Evolutionary conservation across 345 rosid genomes (phyloP).

Genomic region (Populus euphratica): DNA sequence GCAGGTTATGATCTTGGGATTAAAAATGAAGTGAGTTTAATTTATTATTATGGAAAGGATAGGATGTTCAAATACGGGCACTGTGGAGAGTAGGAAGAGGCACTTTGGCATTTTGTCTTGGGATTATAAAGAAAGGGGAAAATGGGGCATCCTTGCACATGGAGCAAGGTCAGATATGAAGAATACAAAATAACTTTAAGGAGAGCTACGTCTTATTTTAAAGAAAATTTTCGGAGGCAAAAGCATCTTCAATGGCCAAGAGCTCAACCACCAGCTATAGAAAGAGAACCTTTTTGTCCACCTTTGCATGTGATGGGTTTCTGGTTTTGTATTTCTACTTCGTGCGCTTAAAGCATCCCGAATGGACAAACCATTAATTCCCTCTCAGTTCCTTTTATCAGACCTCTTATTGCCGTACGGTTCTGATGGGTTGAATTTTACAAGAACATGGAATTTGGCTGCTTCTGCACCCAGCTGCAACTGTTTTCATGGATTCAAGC

Average conservation of each 20-base stretch:
- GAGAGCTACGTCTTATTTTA: not conserved
- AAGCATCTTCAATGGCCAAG: constrained; percentile 26
- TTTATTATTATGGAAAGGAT: not conserved
- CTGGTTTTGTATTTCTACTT: constrained; percentile 6
- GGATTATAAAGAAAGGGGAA: not conserved
- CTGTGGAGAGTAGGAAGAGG: constrained; percentile 14
- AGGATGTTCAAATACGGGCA: constrained; percentile 4
- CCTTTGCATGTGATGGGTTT: constrained; percentile 35
- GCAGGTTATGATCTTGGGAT: not conserved
- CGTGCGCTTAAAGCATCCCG: constrained; percentile 21
- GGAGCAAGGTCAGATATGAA: constrained; percentile 31
- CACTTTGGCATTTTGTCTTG: constrained; percentile 32
- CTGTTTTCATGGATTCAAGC: not conserved
- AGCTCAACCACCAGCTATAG: constrained; percentile 18
- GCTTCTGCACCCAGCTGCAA: not conserved
- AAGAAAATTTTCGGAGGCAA: constrained; percentile 6
- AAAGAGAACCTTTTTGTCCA: not conserved
- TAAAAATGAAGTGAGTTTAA: not conserved
- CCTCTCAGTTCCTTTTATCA: not conserved
- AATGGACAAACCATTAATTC: constrained; percentile 5
- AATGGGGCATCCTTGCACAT: constrained; percentile 54
- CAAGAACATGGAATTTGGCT: not conserved
- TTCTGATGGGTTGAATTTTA: no score
- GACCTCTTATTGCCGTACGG: not conserved
- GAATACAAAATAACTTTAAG: constrained; percentile 25